A percentile compares a stretch with the other conserved stretches of the same genome.
Evolutionary conservation across 495 filamentous ascomycete genomes (phyloP).

Genomic region (Trichoderma erinaceum): DNA sequence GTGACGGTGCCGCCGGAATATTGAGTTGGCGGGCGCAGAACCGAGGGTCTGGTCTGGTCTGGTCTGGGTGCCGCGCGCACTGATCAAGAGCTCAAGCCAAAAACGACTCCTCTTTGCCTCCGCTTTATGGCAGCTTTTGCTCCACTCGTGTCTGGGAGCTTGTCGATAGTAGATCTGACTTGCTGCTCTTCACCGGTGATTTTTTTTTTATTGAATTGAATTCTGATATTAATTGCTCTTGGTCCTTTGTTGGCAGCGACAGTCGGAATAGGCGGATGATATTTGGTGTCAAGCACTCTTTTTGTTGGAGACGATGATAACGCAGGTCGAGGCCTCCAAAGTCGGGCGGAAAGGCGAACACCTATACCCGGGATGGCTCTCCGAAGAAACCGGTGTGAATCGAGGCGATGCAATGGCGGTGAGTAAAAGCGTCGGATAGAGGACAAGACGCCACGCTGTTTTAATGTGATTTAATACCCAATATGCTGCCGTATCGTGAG

Average conservation of each 20-base stretch:
- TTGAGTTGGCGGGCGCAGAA: conserved; percentile 1
- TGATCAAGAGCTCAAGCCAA: not conserved
- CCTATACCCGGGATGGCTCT: not conserved
- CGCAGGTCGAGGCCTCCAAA: not conserved
- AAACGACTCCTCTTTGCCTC: not conserved
- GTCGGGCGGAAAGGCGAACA: not conserved
- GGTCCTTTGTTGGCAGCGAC: no score
- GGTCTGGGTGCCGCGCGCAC: conserved; percentile 4
- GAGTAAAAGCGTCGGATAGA: not conserved
- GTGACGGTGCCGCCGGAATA: not conserved
- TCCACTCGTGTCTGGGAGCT: not conserved
- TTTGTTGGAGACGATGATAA: not conserved
- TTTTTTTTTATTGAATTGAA: no score
- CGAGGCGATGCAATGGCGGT: not conserved
- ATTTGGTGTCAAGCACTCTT: no score
- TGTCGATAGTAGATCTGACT: not conserved
- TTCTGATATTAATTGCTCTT: no score
- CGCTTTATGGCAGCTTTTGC: not conserved
- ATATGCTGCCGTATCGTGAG: no score
- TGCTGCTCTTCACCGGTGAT: not conserved
- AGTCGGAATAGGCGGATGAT: no score
- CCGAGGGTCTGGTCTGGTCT: not conserved
- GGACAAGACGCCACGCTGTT: not conserved
- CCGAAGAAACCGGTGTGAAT: not conserved
- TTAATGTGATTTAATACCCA: no score